A percentile compares a stretch with the other conserved stretches of the same genome.
Conservation (phyloP, 129 eudicot species). For the Escallonia herrerae region DNA sequence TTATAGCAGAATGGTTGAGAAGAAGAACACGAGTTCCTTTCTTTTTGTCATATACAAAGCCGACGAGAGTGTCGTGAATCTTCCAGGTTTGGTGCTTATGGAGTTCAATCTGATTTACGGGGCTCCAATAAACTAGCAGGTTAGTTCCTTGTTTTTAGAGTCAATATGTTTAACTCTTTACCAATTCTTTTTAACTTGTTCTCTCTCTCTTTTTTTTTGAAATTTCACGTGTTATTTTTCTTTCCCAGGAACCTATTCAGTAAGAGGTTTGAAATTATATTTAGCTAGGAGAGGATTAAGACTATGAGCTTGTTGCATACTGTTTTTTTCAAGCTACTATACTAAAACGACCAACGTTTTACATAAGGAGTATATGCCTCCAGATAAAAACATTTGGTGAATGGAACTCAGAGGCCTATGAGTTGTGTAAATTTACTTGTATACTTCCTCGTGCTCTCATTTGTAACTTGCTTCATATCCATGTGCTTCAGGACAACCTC, state of each 20-base stretch:
- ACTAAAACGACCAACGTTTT: no score
- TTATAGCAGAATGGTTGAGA: constrained; percentile 15
- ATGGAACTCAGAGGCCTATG: no score
- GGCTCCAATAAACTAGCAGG: constrained; percentile 39
- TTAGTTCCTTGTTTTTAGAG: constrained; percentile 15
- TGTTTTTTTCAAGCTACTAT: no score
- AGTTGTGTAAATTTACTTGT: no score
- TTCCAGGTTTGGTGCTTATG: constrained; percentile 23
- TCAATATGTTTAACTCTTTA: background rate
- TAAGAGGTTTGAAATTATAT: background rate
- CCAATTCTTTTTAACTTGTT: background rate
- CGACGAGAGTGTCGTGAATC: constrained; percentile 17
- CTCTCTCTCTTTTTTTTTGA: background rate
- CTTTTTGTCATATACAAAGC: constrained; percentile 24
- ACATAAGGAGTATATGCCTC: no score
- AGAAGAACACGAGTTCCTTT: constrained; percentile 14
- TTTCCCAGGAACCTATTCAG: background rate
- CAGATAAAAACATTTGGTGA: no score
- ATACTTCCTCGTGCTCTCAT: no score
- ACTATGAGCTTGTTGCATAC: no score
- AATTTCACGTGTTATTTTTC: no score
- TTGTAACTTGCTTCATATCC: no score
- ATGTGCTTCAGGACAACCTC: no score
- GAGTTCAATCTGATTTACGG: constrained; percentile 32
- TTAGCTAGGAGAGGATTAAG: background rate